Conservation (phyloP, 192 early-diverging fungal genomes). For the Paraglomus brasilianum region DNA sequence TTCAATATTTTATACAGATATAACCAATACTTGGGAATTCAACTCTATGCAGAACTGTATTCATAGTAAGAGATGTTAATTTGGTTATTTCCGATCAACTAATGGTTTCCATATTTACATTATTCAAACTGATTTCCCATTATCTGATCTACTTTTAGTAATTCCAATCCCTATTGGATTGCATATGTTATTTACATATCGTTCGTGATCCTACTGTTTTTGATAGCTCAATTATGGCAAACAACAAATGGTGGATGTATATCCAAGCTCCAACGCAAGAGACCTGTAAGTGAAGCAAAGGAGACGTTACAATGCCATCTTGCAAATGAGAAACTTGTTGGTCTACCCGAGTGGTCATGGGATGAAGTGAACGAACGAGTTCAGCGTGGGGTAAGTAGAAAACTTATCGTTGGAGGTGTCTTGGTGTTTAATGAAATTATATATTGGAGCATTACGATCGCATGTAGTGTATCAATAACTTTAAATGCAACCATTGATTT, state of each 20-base stretch:
- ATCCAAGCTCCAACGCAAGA: no score
- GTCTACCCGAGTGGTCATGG: slow-evolving; percentile 13
- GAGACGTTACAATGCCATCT: background rate
- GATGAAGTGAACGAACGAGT: slow-evolving; percentile 20
- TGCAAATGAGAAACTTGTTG: background rate
- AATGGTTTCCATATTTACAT: no score
- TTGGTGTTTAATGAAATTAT: background rate
- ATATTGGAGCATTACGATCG: no score
- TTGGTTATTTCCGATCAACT: no score
- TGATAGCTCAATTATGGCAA: background rate
- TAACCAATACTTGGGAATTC: slow-evolving; percentile 15
- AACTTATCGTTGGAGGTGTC: background rate
- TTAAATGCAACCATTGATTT: no score
- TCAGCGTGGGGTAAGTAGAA: slow-evolving; percentile 25
- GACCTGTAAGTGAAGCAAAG: background rate
- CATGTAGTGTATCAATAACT: no score
- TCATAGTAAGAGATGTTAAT: no score
- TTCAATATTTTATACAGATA: slow-evolving; percentile 8
- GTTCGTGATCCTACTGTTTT: background rate
- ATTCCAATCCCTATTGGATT: background rate
- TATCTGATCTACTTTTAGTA: background rate
- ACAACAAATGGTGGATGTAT: background rate
- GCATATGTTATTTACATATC: background rate
- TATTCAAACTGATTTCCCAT: no score
- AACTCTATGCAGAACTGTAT: background rate